Percentiles rank a stretch among this genome's conserved stretches.
These are phyloP conservation scores for Ogataea ramenticola DNA, from an alignment of 805 yeast genomes.

Conservation along the genomic window DNA sequence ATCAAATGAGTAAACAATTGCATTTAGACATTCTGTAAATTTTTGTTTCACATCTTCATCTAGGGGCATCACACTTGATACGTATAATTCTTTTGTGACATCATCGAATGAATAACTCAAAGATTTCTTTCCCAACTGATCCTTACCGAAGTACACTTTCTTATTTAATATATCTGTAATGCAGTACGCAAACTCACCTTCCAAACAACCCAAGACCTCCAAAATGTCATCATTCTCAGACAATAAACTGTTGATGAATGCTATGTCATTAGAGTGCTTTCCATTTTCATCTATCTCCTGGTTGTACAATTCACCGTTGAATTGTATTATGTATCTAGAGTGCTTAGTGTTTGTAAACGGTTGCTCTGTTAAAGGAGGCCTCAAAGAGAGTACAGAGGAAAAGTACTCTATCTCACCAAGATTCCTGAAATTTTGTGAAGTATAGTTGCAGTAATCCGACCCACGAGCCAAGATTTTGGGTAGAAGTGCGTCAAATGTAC, in stretches of 20 bases:
- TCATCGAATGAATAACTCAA: slow-evolving; percentile 37
- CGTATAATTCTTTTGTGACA: slow-evolving; percentile 28
- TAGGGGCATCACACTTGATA: slow-evolving; percentile 41
- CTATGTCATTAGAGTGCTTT: slow-evolving; percentile 52
- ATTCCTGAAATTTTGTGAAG: slow-evolving; percentile 3
- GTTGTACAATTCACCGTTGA: slow-evolving; percentile 88
- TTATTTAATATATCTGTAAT: slow-evolving; percentile 35
- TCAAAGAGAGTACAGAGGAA: slow-evolving; percentile 73
- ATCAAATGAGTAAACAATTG: slow-evolving; percentile 40
- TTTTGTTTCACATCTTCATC: slow-evolving; percentile 18
- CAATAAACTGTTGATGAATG: slow-evolving; percentile 36
- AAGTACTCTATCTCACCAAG: slow-evolving; percentile 29
- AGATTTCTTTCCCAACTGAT: slow-evolving; percentile 74
- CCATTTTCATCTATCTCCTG: slow-evolving; percentile 32
- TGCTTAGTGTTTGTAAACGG: slow-evolving; percentile 37
- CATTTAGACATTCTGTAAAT: slow-evolving; percentile 51
- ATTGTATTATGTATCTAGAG: slow-evolving; percentile 48
- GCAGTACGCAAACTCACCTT: slow-evolving; percentile 81
- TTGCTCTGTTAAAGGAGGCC: slow-evolving; percentile 75
- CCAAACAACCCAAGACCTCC: slow-evolving; percentile 34
- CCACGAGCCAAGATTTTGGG: slow-evolving; percentile 54
- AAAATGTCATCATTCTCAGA: slow-evolving; percentile 27
- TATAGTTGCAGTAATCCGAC: slow-evolving; percentile 44
- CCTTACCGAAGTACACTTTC: slow-evolving; percentile 72
- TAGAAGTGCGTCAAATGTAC: slow-evolving; percentile 27